Percentiles rank a stretch among this genome's conserved stretches.
Conservation (phyloP, 768 basidiomycete genomes). For the Hericium erinaceus region DNA sequence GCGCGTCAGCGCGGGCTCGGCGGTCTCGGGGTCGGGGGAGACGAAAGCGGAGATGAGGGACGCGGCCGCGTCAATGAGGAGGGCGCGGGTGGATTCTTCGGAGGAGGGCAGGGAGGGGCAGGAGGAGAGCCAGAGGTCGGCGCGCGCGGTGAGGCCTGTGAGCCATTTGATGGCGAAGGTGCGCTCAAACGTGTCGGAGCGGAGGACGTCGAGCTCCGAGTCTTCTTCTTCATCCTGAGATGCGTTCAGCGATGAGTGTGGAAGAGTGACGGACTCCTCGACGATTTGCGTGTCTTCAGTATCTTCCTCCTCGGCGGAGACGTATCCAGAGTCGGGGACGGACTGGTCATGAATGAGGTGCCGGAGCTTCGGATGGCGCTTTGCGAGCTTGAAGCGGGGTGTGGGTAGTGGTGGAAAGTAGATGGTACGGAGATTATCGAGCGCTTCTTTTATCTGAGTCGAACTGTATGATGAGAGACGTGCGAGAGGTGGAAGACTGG, state of each 20-base stretch:
- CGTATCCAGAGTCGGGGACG: constrained; percentile 70
- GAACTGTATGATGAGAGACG: constrained; percentile 29
- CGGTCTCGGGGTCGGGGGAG: constrained; percentile 25
- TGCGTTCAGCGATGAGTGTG: neutral
- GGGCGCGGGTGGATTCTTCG: constrained; percentile 32
- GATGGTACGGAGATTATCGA: constrained; percentile 36
- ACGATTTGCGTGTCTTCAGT: constrained; percentile 6
- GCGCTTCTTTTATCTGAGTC: constrained; percentile 28
- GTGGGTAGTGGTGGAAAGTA: constrained; percentile 38
- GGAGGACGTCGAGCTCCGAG: constrained; percentile 35
- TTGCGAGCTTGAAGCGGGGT: constrained; percentile 10
- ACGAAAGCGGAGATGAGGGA: constrained; percentile 46
- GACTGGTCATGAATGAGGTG: constrained; percentile 29
- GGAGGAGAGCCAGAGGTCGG: constrained; percentile 38
- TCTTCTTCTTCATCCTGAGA: constrained; percentile 13
- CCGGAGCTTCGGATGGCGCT: constrained; percentile 9
- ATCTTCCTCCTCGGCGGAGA: constrained; percentile 38
- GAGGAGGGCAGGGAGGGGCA: neutral
- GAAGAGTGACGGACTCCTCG: neutral
- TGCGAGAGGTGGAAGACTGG: constrained; percentile 49
- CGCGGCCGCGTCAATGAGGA: constrained; percentile 48
- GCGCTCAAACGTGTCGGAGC: constrained; percentile 58
- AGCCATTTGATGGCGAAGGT: constrained; percentile 66
- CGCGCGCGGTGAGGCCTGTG: constrained; percentile 56
- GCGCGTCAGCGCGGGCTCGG: constrained; percentile 37